Conservation (phyloP, 345 rosid genomes). For the Hypericum androsaemum region DNA sequence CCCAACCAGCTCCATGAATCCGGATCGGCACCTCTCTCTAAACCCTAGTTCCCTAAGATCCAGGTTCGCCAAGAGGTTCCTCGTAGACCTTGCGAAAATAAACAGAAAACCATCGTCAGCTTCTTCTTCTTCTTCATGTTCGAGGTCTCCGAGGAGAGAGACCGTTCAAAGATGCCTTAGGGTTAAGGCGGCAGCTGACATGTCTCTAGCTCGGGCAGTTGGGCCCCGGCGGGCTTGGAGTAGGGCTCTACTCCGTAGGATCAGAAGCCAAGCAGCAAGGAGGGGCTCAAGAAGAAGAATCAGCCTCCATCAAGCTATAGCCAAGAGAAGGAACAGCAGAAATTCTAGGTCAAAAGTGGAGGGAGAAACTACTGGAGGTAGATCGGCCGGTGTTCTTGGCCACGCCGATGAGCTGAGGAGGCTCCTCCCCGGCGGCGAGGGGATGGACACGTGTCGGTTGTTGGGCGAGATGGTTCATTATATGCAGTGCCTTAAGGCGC, state of each 20-base stretch:
- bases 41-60: conserved; percentile 25
- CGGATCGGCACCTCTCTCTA: conserved; percentile 3
- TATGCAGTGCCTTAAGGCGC: conserved; percentile 41
- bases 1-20: conserved; percentile 16
- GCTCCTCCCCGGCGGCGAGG: conserved; percentile 50
- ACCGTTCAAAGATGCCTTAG: conserved; percentile 17
- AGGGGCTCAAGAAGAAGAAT: no score
- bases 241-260: conserved; percentile 24
- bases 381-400: not conserved
- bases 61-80: conserved; percentile 34
- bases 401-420: conserved; percentile 24
- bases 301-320: no score
- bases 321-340: no score
- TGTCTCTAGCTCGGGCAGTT: conserved; percentile 25
- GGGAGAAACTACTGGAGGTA: not conserved
- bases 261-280: conserved; percentile 4
- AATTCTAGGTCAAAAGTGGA: no score
- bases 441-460: conserved; percentile 36
- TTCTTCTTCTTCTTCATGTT: conserved; percentile 1
- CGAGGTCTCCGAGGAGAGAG: conserved; percentile 2
- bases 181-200: conserved; percentile 40
- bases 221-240: conserved; percentile 32
- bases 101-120: conserved; percentile 5
- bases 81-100: conserved; percentile 29
- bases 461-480: conserved; percentile 55